These are phyloP conservation scores for Diplocarpon mali DNA, from an alignment of 2,329 filamentous ascomycete species.

Conservation along the genomic window DNA sequence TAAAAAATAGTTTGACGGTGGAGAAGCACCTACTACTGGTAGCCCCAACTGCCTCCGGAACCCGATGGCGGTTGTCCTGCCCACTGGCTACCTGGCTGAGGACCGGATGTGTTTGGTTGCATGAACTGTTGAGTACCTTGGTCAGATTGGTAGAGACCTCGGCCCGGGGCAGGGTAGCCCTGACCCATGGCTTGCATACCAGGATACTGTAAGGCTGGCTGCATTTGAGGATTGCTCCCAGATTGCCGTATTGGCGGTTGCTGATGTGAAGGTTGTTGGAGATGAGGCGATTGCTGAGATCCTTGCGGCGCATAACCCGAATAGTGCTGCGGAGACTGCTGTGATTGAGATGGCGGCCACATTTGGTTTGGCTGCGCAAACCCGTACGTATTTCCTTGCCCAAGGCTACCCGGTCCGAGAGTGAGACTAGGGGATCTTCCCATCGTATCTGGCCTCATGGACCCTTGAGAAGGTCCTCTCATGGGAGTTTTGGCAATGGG, in stretches of 20 bases:
- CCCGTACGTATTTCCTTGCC: conserved; percentile 42
- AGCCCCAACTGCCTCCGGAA: conserved; percentile 23
- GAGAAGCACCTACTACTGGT: conserved; percentile 2
- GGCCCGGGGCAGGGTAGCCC: conserved; percentile 42
- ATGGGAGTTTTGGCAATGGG: conserved; percentile 63
- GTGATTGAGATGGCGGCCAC: conserved; percentile 51
- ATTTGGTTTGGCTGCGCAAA: conserved; percentile 51
- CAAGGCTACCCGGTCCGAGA: conserved; percentile 42
- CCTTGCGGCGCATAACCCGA: conserved; percentile 41
- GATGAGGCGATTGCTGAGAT: conserved; percentile 28
- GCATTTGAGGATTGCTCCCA: conserved; percentile 42
- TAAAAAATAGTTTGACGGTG: conserved; percentile 4
- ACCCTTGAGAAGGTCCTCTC: conserved; percentile 53
- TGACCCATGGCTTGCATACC: conserved; percentile 51
- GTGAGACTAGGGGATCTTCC: conserved; percentile 53
- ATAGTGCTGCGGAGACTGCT: conserved; percentile 49
- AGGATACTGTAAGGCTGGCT: conserved; percentile 49
- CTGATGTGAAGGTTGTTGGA: conserved; percentile 39
- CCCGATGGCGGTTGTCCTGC: conserved; percentile 23
- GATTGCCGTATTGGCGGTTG: conserved; percentile 49
- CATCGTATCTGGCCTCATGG: conserved; percentile 47
- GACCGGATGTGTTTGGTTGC: conserved; percentile 42
- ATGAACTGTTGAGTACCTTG: conserved; percentile 57
- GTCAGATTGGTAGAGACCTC: conserved; percentile 49
- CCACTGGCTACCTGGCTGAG: conserved; percentile 26